Base-by-base conservation (phyloP, 139 green algal genomes). In the Tetraselmis chui region DNA sequence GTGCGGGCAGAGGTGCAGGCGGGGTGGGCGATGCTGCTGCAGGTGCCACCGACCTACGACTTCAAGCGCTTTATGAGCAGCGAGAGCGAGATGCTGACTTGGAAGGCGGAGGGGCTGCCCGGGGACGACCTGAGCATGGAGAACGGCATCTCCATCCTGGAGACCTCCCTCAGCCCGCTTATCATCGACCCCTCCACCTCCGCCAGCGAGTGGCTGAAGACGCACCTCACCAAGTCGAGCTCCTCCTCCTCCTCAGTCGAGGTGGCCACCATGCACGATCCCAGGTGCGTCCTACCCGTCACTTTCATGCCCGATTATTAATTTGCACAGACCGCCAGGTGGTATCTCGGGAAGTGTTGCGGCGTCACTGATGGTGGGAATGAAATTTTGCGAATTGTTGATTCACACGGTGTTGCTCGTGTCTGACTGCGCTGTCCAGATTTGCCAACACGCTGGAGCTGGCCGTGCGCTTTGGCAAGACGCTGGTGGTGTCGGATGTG, bases 401-500 rank as follows among this genome's bases (percentile, higher is more conserved):
- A n/a, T n/a, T n/a, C n/a, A n/a, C n/a, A n/a, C n/a, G n/a, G n/a
- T n/a, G n/a, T n/a, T n/a, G n/a, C n/a, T n/a, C n/a, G n/a, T n/a
- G n/a, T n/a, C n/a, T n/a, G n/a, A n/a, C n/a, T n/a, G n/a, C n/a
- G 18, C 45, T 74, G n/a, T 30, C 23, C 76, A 84, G 89, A 67
- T 95, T 97, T 75, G 77, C 83, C 2, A 97, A 85, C 80, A 89
- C 87, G 1, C 82, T 97, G 30, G 93, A 97, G 86, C 89, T 96
- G 76, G 90, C 93, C 0, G 92, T 96, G 2, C 89, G 92, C 32
- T 96, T 96, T 83, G 93, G 93, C 78, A 96, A 96, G 89, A 93
- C 88, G 29, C 86, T 96, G 31, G 75, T 95, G 23, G 81, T 93
- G 29, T 74, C 81, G 31, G 92, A 97, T 82, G 91, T 90, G 18